Conservation (phyloP, 441 rosid genomes). For the Mallotus repandus region DNA sequence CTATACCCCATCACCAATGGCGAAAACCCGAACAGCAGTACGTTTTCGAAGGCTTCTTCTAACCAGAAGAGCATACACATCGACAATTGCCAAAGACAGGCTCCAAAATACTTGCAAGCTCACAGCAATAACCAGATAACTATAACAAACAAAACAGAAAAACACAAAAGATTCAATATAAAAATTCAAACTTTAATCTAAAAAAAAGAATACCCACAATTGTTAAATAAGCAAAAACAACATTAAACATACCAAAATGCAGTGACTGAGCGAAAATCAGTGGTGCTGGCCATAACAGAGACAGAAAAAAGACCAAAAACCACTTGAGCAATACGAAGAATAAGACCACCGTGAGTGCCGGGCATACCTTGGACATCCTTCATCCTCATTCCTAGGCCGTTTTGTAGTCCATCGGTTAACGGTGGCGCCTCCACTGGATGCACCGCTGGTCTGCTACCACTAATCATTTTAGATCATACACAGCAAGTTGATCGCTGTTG, state of each 20-base stretch:
- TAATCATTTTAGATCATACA: slow-evolving; percentile 30
- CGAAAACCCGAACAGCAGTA: slow-evolving; percentile 42
- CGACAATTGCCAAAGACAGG: slow-evolving; percentile 56
- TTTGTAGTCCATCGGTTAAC: slow-evolving; percentile 43
- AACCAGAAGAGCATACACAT: slow-evolving; percentile 66
- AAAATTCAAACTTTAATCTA: neutral
- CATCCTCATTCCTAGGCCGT: slow-evolving; percentile 64
- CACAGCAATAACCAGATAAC: slow-evolving; percentile 70
- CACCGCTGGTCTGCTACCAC: slow-evolving; percentile 65
- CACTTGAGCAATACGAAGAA: slow-evolving; percentile 64
- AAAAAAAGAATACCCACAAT: neutral
- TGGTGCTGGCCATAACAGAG: slow-evolving; percentile 70
- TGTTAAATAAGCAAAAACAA: neutral
- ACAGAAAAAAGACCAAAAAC: slow-evolving; percentile 53
- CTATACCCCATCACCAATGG: slow-evolving; percentile 78
- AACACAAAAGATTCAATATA: neutral
- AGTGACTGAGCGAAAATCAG: slow-evolving; percentile 61
- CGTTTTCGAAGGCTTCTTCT: slow-evolving; percentile 59
- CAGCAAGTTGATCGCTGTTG: neutral
- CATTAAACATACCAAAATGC: slow-evolving; percentile 59
- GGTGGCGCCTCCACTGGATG: slow-evolving; percentile 83
- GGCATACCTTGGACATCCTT: slow-evolving; percentile 83
- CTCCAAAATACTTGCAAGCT: slow-evolving; percentile 79
- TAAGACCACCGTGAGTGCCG: slow-evolving; percentile 73
- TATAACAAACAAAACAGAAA: slow-evolving; percentile 28